These are phyloP conservation scores for Metrosideros polymorpha DNA, from an alignment of 441 rosid species.

Conservation along the genomic window DNA sequence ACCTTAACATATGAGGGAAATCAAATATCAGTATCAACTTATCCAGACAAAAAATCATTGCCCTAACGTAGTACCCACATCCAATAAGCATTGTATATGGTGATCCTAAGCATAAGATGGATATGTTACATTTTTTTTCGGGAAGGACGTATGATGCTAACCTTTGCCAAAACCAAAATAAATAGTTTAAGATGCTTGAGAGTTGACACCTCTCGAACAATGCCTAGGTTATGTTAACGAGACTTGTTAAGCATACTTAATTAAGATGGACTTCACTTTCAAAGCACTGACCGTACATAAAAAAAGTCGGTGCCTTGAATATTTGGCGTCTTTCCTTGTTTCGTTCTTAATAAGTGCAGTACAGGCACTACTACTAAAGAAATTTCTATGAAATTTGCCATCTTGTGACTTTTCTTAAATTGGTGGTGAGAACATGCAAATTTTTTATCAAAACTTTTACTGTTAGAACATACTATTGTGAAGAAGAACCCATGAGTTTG, in stretches of 20 bases:
- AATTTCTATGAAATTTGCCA: not conserved
- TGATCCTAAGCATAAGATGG: not conserved
- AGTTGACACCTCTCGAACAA: not conserved
- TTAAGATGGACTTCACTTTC: not conserved
- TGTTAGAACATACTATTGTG: not conserved
- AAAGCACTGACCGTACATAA: not conserved
- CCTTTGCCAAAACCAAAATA: not conserved
- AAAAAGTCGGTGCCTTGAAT: not conserved
- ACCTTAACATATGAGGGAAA: constrained; percentile 39
- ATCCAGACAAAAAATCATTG: not conserved
- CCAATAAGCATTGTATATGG: not conserved
- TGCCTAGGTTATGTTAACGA: not conserved
- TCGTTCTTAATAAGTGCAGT: not conserved
- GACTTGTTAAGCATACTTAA: not conserved
- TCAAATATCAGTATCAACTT: not conserved
- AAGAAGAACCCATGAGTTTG: not conserved
- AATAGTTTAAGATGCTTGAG: not conserved
- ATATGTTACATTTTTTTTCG: not conserved
- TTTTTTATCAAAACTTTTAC: not conserved
- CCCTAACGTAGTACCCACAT: not conserved
- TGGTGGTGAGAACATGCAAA: not conserved
- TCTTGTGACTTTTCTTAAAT: not conserved
- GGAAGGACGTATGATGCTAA: not conserved
- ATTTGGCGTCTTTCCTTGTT: not conserved
- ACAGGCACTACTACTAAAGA: not conserved